phyloP scores from a whole-genome alignment of 495 filamentous ascomycete species.

The Aspergillus diversus region DNA sequence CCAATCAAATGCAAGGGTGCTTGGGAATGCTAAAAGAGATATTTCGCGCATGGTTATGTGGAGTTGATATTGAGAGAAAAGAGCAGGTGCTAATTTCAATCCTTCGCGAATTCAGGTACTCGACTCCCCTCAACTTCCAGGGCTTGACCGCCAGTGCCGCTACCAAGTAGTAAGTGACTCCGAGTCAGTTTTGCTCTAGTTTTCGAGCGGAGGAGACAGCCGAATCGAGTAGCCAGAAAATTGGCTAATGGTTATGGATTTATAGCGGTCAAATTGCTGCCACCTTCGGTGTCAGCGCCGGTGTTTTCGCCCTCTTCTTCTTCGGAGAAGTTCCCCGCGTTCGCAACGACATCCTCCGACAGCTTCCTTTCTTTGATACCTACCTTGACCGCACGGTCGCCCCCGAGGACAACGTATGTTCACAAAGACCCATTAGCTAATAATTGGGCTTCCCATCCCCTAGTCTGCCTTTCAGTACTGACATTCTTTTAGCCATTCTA shows the following conservation, averaged over 20 bases:
- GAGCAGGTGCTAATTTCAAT: slow-evolving; percentile 3
- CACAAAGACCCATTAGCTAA: neutral
- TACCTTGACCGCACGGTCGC: slow-evolving; percentile 62
- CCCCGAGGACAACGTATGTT: slow-evolving; percentile 65
- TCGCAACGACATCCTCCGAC: slow-evolving; percentile 65
- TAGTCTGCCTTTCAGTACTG: slow-evolving; percentile 19
- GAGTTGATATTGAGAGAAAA: slow-evolving; percentile 4
- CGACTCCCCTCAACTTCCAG: slow-evolving; percentile 48
- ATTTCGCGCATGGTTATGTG: neutral
- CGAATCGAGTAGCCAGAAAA: slow-evolving; percentile 8
- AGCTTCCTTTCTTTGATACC: slow-evolving; percentile 62
- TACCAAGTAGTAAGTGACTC: slow-evolving; percentile 53
- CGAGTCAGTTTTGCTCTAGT: slow-evolving; percentile 2
- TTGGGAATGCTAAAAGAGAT: too few relatives aligned
- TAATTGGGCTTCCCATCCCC: neutral
- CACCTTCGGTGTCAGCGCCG: slow-evolving; percentile 63
- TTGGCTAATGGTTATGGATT: slow-evolving; percentile 9
- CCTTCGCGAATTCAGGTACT: slow-evolving; percentile 49
- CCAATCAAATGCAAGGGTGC: too few relatives aligned
- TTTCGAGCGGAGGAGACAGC: neutral
- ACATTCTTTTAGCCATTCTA: slow-evolving; percentile 46
- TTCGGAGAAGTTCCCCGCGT: slow-evolving; percentile 72
- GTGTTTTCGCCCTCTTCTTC: slow-evolving; percentile 69
- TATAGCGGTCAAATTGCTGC: slow-evolving; percentile 56
- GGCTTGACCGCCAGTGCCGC: slow-evolving; percentile 52